These are phyloP conservation scores for Bretziella fagacearum DNA, from an alignment of 2,329 filamentous ascomycete genomes.

Conservation along the genomic window DNA sequence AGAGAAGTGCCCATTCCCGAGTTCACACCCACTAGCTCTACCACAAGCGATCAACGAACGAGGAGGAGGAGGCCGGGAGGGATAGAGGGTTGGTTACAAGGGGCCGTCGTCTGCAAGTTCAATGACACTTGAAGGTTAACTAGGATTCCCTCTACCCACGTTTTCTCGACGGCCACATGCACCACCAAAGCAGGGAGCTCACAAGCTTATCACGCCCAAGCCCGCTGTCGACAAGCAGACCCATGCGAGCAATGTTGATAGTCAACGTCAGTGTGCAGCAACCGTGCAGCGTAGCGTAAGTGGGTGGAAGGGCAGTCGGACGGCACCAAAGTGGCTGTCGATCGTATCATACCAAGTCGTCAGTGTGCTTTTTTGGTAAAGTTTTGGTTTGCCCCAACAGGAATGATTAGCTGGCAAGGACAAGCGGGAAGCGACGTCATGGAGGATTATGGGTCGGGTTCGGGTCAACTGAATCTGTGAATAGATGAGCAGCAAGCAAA, in stretches of 20 bases:
- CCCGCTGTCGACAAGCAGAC: background rate
- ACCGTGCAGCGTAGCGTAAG: background rate
- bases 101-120: background rate
- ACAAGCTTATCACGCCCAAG: background rate
- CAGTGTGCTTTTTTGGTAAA: no score
- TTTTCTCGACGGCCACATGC: background rate
- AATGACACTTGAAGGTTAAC: no score
- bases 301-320: background rate
- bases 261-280: background rate
- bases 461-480: no score
- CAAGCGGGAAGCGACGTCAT: no score
- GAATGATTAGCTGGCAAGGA: no score
- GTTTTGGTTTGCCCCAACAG: no score
- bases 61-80: constrained; percentile 5
- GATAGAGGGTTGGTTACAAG: background rate
- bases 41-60: constrained; percentile 1
- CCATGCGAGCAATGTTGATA: background rate
- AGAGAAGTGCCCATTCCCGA: no score
- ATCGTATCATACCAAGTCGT: no score
- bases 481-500: no score
- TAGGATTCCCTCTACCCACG: no score
- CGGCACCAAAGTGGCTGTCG: no score
- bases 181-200: background rate
- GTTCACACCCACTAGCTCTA: constrained; percentile 2
- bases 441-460: no score